Evolutionary conservation across 371 early-diverging fungal genomes (phyloP).

Genomic region (Blakeslea trispora): DNA sequence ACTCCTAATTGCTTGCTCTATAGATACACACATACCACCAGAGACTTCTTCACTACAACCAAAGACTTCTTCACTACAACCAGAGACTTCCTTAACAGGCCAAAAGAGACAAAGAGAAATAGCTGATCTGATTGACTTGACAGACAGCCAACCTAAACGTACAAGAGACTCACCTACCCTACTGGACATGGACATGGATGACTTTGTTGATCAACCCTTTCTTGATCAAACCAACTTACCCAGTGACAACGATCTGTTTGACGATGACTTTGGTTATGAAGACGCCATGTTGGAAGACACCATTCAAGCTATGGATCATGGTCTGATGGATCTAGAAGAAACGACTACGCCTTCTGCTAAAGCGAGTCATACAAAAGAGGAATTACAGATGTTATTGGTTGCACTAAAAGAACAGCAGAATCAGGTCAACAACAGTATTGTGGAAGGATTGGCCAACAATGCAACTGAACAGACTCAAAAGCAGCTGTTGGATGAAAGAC

Average conservation of each 20-base stretch:
- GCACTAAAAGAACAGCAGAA: slow-evolving; percentile 1
- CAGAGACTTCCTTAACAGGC: too few relatives aligned
- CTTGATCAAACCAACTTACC: neutral
- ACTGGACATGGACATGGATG: neutral
- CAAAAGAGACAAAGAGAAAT: neutral
- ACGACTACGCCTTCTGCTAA: neutral
- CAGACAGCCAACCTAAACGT: slow-evolving; percentile 17
- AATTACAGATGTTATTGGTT: slow-evolving; percentile 2
- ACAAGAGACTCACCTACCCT: neutral
- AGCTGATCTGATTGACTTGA: slow-evolving; percentile 8
- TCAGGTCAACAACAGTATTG: slow-evolving; percentile 10
- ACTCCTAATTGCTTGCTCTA: too few relatives aligned
- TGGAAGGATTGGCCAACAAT: neutral
- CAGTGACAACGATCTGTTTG: neutral
- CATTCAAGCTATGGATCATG: slow-evolving; percentile 10
- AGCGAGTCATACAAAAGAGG: neutral
- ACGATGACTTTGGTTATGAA: neutral
- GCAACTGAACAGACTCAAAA: neutral
- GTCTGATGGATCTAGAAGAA: neutral
- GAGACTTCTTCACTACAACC: too few relatives aligned
- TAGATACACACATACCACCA: too few relatives aligned
- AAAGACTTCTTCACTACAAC: too few relatives aligned
- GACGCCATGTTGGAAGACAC: neutral
- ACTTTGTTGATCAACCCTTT: neutral
- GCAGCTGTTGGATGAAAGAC: slow-evolving; percentile 2